These are phyloP conservation scores for Alternaria hordeiaustralica DNA, from an alignment of 2,329 filamentous ascomycete genomes.

Conservation along the genomic window DNA sequence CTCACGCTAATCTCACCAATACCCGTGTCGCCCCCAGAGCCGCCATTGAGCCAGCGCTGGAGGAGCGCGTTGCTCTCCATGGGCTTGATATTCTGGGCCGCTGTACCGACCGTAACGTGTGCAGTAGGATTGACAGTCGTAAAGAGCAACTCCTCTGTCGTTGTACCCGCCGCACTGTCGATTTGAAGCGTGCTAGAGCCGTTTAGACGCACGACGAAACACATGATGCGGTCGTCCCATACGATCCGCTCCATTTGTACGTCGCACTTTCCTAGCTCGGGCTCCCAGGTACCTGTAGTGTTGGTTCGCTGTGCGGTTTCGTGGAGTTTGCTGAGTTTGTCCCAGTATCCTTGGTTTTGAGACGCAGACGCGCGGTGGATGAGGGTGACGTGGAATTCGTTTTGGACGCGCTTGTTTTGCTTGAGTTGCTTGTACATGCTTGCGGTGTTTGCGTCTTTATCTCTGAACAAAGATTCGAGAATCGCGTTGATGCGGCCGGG, in stretches of 20 bases:
- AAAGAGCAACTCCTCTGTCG: constrained; percentile 57
- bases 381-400: constrained; percentile 91
- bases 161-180: constrained; percentile 23
- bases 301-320: constrained; percentile 33
- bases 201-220: constrained; percentile 75
- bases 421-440: constrained; percentile 78
- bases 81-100: constrained; percentile 76
- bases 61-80: constrained; percentile 92
- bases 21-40: constrained; percentile 58
- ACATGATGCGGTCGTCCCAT: constrained; percentile 88
- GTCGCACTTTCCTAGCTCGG: constrained; percentile 68
- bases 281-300: constrained; percentile 52
- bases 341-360: constrained; percentile 74
- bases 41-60: constrained; percentile 72
- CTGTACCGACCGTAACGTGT: constrained; percentile 90
- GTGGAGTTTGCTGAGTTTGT: constrained; percentile 70
- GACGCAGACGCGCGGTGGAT: constrained; percentile 76
- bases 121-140: constrained; percentile 78
- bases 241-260: constrained; percentile 72
- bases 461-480: constrained; percentile 74
- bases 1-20: constrained; percentile 63
- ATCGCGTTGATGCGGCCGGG: constrained; percentile 59
- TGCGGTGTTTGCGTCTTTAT: constrained; percentile 60
- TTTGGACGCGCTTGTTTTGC: constrained; percentile 75
- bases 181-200: constrained; percentile 33